These are phyloP conservation scores for Sphenostylis stenocarpa DNA, from an alignment of 306 rosid species.

Conservation along the genomic window DNA sequence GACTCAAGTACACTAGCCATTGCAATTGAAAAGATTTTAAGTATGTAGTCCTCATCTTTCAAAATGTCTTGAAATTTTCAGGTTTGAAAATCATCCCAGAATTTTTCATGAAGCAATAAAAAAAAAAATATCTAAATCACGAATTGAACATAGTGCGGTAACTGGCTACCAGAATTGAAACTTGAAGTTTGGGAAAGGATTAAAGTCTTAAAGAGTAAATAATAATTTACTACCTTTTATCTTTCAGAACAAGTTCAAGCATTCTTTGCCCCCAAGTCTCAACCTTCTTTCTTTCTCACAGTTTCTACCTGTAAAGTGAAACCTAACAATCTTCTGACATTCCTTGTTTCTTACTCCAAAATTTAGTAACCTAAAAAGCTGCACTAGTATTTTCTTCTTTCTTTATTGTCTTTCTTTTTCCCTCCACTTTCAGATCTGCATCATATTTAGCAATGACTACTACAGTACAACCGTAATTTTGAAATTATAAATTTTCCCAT, in stretches of 20 bases:
- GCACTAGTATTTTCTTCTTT: background rate
- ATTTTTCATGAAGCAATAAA: background rate
- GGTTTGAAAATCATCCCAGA: conserved; percentile 1
- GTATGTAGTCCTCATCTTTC: conserved; percentile 43
- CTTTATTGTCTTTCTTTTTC: background rate
- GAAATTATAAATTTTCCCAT: background rate
- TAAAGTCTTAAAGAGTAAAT: background rate
- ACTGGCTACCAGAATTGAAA: background rate
- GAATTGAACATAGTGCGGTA: background rate
- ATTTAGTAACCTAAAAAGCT: background rate
- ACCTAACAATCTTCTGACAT: background rate
- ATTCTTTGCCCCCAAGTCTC: background rate
- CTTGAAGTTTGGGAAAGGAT: background rate
- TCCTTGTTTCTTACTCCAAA: conserved; percentile 1
- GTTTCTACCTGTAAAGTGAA: background rate
- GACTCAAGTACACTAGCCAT: conserved; percentile 73
- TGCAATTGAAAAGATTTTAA: conserved; percentile 65
- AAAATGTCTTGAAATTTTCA: background rate
- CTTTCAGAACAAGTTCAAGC: background rate
- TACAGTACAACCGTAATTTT: background rate
- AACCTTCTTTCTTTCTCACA: background rate
- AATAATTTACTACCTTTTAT: background rate
- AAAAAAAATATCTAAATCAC: background rate
- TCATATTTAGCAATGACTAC: background rate
- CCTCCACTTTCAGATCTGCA: background rate